Conservation (phyloP, 345 rosid genomes). For the Camelina laxa region DNA sequence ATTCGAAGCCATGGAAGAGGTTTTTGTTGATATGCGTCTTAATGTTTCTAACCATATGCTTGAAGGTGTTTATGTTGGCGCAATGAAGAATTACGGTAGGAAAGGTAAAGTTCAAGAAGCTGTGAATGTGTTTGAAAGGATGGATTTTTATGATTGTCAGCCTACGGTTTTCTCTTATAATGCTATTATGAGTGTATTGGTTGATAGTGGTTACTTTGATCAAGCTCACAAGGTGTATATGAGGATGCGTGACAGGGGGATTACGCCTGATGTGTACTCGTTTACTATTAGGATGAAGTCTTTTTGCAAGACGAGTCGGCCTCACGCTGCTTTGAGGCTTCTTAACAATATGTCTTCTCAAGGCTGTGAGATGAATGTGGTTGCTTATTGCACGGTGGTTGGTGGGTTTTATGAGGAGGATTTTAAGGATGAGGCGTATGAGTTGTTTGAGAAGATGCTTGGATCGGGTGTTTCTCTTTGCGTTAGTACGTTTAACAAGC, state of each 20-base stretch:
- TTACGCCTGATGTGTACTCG: constrained; percentile 77
- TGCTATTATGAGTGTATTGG: constrained; percentile 83
- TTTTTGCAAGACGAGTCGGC: constrained; percentile 78
- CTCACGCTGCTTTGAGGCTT: constrained; percentile 83
- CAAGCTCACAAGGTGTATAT: constrained; percentile 88
- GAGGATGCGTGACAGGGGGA: constrained; percentile 75
- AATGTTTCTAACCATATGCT: constrained; percentile 58
- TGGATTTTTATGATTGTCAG: constrained; percentile 81
- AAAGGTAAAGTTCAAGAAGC: constrained; percentile 86
- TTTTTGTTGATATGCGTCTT: constrained; percentile 59
- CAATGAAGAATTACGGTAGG: constrained; percentile 73
- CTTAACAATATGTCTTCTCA: constrained; percentile 75
- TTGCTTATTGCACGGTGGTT: constrained; percentile 77
- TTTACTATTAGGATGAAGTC: constrained; percentile 89
- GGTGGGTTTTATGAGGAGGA: constrained; percentile 74
- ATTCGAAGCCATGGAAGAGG: constrained; percentile 76
- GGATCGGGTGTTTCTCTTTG: constrained; percentile 56
- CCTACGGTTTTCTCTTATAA: constrained; percentile 75
- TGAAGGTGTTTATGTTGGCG: constrained; percentile 78
- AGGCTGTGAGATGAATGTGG: constrained; percentile 75
- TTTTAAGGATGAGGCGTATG: constrained; percentile 59
- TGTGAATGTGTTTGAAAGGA: constrained; percentile 84
- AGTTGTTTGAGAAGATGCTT: constrained; percentile 84
- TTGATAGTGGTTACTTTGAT: constrained; percentile 65
- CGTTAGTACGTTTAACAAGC: constrained; percentile 71